Evolutionary conservation across 2,329 filamentous ascomycete genomes (phyloP), one percentile per base, ranked within the genome.

Genomic region (Chalaropsis thielavioides): DNA sequence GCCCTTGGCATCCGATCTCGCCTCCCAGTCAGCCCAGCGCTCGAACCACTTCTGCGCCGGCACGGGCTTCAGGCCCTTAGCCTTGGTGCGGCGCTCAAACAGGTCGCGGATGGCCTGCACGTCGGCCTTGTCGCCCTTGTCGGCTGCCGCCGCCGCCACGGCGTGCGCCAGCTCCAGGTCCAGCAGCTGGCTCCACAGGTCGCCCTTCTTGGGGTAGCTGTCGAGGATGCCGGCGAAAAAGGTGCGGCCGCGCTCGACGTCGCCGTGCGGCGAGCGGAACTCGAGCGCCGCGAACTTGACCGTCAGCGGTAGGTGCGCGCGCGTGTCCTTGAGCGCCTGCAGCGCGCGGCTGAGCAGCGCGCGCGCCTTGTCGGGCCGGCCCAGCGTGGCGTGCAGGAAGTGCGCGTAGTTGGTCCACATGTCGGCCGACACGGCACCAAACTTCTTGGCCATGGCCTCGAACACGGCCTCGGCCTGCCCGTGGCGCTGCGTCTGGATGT

Each of bases 371-470:
- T 87, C 86, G 0, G 90, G 83, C 11, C 87, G 81, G 66, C 82
- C 79, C 67, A 83, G 77, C 0, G 84, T 88, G 67, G 87, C 85
- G 76, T 96, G 88, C 65, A 99, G 81, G 81, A 96, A 97, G 71
- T 88, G 88, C 27, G 92, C 92, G 75, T 96, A 97, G 78, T 97
- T 96, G 75, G 88, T 81, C 90, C 92, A 99, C 69, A 96, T 85
- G 63, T 86, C 83, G 10, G 89, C 86, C 5, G 86, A 84, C 69
- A 86, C 85, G 68, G 88, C 87, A 72, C 94, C 90, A 67, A 90
- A 92, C 77, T 95, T 96, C 79, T 94, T 95, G 71, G 89, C 79
- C 75, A 95, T 89, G 49, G 81, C 77, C 74, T 94, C 88, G 78
- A 96, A 97, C 70, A 97, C 82, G 24, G 82, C 83, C 72, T 96